Evolutionary conservation across 2,329 filamentous ascomycete genomes (phyloP), one percentile per base, ranked within the genome.

Genomic region (Thelonectria olida): DNA sequence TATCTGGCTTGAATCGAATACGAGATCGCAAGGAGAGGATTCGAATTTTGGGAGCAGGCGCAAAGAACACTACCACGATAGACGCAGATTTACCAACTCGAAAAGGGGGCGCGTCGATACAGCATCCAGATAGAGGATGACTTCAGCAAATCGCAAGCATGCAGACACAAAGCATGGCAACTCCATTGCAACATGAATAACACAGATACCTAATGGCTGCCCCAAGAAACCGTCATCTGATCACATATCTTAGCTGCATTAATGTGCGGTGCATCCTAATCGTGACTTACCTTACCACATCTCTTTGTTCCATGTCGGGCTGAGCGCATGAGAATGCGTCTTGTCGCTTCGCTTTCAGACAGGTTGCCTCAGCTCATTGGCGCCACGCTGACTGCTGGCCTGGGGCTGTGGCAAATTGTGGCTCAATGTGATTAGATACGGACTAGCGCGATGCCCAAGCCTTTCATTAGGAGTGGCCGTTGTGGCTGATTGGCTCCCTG

Each of bases 361-460:
- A 54, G 34, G 58, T 42, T 59, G 52, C 57, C 42, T 42, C 44
- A 54, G 38, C 42, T 59, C 50, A 61, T 60, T 67, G 66, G 67
- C 56, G 59, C 61, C 50, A 54, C 38, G 47, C 38, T 28, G 50
- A n/a, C 39, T 39, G 28, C 19, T 41, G 34, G 34, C 54, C 28
- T 53, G 36, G 28, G 17, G 31, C 38, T 66, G 65, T 68, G 65
- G 66, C 68, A 23, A 64, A 47, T 38, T 41, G 67, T 67, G 68
- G 68, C 69, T 67, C 19, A 51, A 34, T n/a, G 7, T 12, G 10
- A 25, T 50, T 7, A 44, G 67, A 57, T 31, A 5, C 9, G 23
- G 58, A 50, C 53, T 72, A 72, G 69, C 47, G 47, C 45, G 12
- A 15, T 2, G n/a, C 19, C 20, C 17, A 47, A 61, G 58, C 69